A percentile compares a stretch with the other conserved stretches of the same genome.
Conservation (phyloP, 1,284 basidiomycete genomes). For the Somion occarium region DNA sequence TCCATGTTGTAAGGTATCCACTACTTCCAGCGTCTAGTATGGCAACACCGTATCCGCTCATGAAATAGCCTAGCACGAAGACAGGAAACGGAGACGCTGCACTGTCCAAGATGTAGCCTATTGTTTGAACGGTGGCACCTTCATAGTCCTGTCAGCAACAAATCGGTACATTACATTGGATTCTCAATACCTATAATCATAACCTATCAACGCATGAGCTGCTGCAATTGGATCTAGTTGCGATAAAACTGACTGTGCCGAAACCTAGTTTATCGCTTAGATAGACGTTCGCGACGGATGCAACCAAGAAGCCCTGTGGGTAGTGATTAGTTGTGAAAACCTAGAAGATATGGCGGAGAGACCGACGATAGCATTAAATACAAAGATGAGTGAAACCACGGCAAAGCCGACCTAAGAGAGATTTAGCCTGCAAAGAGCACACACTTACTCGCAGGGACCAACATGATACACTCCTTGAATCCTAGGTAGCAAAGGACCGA, state of each 20-base stretch:
- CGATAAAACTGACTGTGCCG: slow-evolving; percentile 50
- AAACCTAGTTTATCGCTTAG: slow-evolving; percentile 50
- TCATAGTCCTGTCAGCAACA: too few species aligned
- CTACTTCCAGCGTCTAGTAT: slow-evolving; percentile 57
- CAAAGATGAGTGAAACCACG: slow-evolving; percentile 52
- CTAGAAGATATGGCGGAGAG: background rate
- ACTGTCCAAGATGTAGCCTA: slow-evolving; percentile 51
- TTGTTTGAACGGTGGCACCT: slow-evolving; percentile 27
- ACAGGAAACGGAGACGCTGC: slow-evolving; percentile 60
- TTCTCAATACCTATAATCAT: slow-evolving; percentile 27
- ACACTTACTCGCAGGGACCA: slow-evolving; percentile 10
- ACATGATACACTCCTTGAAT: slow-evolving; percentile 54
- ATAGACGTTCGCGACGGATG: slow-evolving; percentile 43
- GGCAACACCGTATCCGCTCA: slow-evolving; percentile 62
- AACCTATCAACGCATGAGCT: background rate
- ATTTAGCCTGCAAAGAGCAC: slow-evolving; percentile 42
- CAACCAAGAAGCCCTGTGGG: slow-evolving; percentile 40
- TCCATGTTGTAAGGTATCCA: slow-evolving; percentile 46
- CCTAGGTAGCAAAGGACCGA: slow-evolving; percentile 51
- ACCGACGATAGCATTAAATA: slow-evolving; percentile 46
- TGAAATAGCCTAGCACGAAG: slow-evolving; percentile 50
- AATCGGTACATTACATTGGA: too few species aligned
- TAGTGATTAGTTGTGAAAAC: background rate
- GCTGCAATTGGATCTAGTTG: too few species aligned
- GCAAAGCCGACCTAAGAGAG: slow-evolving; percentile 44